Evolutionary conservation across 208 protist genomes (phyloP).

Genomic region (Acanthamoeba royreba): DNA sequence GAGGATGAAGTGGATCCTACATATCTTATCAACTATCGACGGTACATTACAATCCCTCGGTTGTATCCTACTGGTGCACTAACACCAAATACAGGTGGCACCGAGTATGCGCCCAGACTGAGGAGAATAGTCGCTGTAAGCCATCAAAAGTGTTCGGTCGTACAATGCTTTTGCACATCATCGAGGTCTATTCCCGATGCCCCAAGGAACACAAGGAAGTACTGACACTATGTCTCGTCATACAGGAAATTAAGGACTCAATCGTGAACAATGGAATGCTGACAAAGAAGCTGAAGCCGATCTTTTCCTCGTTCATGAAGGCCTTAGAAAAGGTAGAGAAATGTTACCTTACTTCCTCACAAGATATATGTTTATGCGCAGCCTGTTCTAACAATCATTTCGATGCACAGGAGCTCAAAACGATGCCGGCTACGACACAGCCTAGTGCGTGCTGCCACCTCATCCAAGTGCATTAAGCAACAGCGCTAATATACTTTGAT

Average conservation of each 20-base stretch:
- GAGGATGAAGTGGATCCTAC: not conserved
- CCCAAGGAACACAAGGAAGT: not conserved
- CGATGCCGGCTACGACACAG: too few species aligned
- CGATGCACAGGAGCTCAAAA: too few species aligned
- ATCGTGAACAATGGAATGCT: not conserved
- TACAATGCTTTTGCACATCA: not conserved
- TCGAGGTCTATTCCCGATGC: not conserved
- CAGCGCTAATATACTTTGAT: not conserved
- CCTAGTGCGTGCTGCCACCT: not conserved
- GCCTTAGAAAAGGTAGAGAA: not conserved
- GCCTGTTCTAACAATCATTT: too few species aligned
- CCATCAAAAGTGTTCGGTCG: not conserved
- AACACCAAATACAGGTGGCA: not conserved
- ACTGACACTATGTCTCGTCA: not conserved
- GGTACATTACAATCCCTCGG: not conserved
- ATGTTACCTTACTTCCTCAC: too few species aligned
- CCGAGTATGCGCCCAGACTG: not conserved
- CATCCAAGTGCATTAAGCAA: not conserved
- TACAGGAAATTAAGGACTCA: not conserved
- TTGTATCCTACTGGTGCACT: too few species aligned
- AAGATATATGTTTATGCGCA: too few species aligned
- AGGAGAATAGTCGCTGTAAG: not conserved
- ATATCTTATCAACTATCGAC: not conserved
- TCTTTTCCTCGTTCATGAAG: not conserved
- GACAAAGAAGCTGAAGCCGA: not conserved